phyloP scores from a whole-genome alignment of 441 rosid genomes.

The Populus trichocarpa region DNA sequence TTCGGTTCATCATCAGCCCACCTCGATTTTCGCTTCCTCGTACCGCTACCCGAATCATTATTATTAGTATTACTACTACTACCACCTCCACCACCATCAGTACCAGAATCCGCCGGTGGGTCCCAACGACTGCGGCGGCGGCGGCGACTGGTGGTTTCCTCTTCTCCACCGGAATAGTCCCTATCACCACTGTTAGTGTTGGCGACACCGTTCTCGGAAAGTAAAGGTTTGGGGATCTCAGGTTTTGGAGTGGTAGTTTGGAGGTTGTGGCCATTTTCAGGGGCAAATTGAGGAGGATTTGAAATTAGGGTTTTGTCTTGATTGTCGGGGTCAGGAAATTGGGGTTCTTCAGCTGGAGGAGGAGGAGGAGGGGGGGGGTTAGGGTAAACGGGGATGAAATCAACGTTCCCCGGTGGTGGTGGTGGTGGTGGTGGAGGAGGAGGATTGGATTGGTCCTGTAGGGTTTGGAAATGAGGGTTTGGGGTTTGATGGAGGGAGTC shows the following conservation, averaged over 20 bases:
- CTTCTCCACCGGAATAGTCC: conserved; percentile 83
- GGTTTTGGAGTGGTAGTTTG: conserved; percentile 13
- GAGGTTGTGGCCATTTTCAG: conserved; percentile 20
- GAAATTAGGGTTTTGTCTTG: conserved; percentile 16
- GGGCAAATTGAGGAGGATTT: conserved; percentile 9
- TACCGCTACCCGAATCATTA: conserved; percentile 45
- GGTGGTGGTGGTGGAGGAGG: conserved; percentile 6
- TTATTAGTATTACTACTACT: conserved; percentile 7
- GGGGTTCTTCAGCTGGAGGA: conserved; percentile 18
- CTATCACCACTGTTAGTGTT: conserved; percentile 67
- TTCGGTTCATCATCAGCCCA: conserved; percentile 96
- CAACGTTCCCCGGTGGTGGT: conserved; percentile 25
- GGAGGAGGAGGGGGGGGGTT: conserved; percentile 3
- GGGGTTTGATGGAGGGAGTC: conserved; percentile 2
- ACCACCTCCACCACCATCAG: conserved; percentile 7
- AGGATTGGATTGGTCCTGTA: conserved; percentile 3
- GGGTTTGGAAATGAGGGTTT: conserved; percentile 7
- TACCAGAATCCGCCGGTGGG: conserved; percentile 44
- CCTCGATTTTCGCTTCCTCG: conserved; percentile 76
- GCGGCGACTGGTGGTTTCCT: conserved; percentile 74
- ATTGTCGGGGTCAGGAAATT: conserved; percentile 21
- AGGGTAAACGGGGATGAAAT: conserved; percentile 21
- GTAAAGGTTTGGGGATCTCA: conserved; percentile 30
- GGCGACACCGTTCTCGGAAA: conserved; percentile 62
- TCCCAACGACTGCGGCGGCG: conserved; percentile 94